These are phyloP conservation scores for Cerrena zonata DNA, from an alignment of 1,284 basidiomycete genomes.

Conservation along the genomic window DNA sequence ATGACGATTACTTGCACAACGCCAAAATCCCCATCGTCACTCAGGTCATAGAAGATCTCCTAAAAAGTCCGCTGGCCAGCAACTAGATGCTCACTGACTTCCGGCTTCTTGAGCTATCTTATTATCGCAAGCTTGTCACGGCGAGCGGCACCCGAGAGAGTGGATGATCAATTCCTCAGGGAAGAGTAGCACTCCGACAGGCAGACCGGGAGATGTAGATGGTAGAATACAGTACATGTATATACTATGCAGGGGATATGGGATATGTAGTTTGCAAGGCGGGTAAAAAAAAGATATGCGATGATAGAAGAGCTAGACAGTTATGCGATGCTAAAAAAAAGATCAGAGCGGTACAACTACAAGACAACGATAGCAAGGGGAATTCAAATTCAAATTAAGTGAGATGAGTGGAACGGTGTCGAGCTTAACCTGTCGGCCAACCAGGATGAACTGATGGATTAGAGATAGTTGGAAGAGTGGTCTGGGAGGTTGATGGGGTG, in stretches of 20 bases:
- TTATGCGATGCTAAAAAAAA: too few relatives aligned
- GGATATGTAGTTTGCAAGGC: neutral
- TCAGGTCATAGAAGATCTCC: conserved; percentile 48
- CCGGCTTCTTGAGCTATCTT: neutral
- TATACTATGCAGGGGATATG: neutral
- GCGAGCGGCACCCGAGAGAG: too few relatives aligned
- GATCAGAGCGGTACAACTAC: too few relatives aligned
- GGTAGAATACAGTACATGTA: conserved; percentile 2
- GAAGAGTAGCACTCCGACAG: neutral
- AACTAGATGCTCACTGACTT: neutral
- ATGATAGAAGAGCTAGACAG: too few relatives aligned
- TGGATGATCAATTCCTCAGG: neutral
- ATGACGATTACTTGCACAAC: conserved; percentile 67
- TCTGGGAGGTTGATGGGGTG: conserved; percentile 3
- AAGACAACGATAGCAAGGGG: too few relatives aligned
- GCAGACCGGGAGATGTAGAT: neutral
- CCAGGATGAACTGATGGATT: neutral
- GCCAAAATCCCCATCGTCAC: conserved; percentile 57
- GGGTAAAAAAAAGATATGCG: neutral
- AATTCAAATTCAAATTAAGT: neutral
- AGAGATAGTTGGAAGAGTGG: conserved; percentile 1
- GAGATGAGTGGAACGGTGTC: neutral
- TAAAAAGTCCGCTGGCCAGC: conserved; percentile 21
- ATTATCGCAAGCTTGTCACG: neutral
- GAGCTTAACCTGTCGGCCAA: conserved; percentile 1